A percentile compares a stretch with the other conserved stretches of the same genome.
phyloP scores from a whole-genome alignment of 2,329 filamentous ascomycete genomes.

The Plenodomus tracheiphilus region DNA sequence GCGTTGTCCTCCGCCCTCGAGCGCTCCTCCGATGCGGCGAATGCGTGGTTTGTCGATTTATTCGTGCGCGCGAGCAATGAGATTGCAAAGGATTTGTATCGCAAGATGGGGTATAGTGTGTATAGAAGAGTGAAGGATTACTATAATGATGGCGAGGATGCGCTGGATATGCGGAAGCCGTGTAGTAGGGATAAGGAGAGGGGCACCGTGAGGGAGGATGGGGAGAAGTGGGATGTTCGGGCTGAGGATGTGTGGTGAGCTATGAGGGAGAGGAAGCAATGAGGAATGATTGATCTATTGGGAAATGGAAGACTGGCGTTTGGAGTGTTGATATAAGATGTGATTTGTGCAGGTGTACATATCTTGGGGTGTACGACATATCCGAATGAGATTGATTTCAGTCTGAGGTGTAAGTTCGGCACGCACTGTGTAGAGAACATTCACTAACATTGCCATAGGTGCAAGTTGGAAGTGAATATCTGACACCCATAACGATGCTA shows the following conservation, averaged over 20 bases:
- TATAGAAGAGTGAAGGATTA: slow-evolving; percentile 89
- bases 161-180: slow-evolving; percentile 95
- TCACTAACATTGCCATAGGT: not conserved
- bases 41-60: slow-evolving; percentile 94
- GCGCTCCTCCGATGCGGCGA: slow-evolving; percentile 74
- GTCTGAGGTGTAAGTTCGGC: not conserved
- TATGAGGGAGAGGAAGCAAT: not conserved
- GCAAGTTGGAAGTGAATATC: not conserved
- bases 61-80: slow-evolving; percentile 90
- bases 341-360: too few species aligned
- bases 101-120: slow-evolving; percentile 85
- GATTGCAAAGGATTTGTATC: slow-evolving; percentile 86
- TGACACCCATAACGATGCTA: not conserved
- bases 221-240: slow-evolving; percentile 75
- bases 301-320: not conserved
- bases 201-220: slow-evolving; percentile 78
- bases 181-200: slow-evolving; percentile 76
- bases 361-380: too few species aligned
- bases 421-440: not conserved
- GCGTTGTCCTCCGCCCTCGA: slow-evolving; percentile 82
- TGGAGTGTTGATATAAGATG: not conserved
- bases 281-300: too few species aligned
- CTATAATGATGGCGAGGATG: slow-evolving; percentile 94
- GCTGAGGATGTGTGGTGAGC: slow-evolving; percentile 82
- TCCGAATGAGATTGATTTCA: not conserved